Base-by-base conservation (phyloP, 139 green algal species). In the Chlorella sp. region DNA sequence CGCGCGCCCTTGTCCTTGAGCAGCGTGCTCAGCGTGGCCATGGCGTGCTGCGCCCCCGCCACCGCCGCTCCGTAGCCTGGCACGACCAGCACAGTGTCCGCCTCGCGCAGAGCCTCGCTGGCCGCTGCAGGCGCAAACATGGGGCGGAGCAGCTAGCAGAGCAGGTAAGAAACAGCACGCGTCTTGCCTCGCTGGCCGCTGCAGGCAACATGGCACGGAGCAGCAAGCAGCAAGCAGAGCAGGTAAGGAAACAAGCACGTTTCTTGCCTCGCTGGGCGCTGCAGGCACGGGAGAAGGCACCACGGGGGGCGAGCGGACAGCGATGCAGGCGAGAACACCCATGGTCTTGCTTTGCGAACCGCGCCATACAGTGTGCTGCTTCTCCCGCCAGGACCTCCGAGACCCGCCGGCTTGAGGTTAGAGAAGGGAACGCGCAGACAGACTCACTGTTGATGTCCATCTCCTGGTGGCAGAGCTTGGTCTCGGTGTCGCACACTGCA, bases 11-110 rank as follows among this genome's bases (percentile, higher is more conserved):
- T 88, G 63, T 62, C 67, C 32, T 71, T 78, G 49, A 93, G 80
- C 29, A 74, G 75, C 67, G 83, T 86, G 63, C 81, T 75, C 74
- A 95, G 82, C 65, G 92, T 86, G 0, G 88, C 82, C 49, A 95
- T 81, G 6, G 80, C 77, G 74, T 95, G 87, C 68, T 73, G 92
- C 14, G 89, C 92, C 24, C 83, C 85, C 30, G 92, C 91, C 17
- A 97, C 92, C 2, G 92, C 92, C 60, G 97, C 80, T 36, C 92
- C 92, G 72, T 97, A 97, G 10, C 92, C 89, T 22, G 91, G 91
- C 69, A 95, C 91, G 36, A 97, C 94, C 35, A 97, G 80, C 35
- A 97, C 88, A 31, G 75, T 87, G 69, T 61, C 62, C 6, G 86
- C 88, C 32, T 55, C 61, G 49, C 49, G 42, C 69, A 74, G 74